phyloP scores from a whole-genome alignment of 257 asterid genomes.

The Gentiana dahurica region DNA sequence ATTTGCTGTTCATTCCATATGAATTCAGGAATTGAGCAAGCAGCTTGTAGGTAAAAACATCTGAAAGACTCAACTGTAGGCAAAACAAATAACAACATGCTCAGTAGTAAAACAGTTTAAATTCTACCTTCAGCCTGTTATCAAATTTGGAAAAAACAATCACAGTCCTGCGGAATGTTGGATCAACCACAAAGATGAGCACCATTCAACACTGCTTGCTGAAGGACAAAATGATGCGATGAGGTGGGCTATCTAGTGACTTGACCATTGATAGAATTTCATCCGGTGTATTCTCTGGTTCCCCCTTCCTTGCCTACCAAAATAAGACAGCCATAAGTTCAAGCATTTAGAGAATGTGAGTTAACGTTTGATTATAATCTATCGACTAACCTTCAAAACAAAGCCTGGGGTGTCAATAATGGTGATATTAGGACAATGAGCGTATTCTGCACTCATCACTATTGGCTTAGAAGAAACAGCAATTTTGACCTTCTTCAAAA shows the following conservation, averaged over 20 bases:
- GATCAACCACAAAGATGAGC: slow-evolving; percentile 98
- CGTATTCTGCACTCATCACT: slow-evolving; percentile 93
- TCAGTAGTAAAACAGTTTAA: too few species aligned
- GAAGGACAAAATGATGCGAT: slow-evolving; percentile 92
- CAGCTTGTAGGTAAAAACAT: too few species aligned
- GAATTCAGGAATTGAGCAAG: too few species aligned
- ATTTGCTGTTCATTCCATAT: neutral
- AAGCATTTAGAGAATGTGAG: neutral
- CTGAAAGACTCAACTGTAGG: neutral
- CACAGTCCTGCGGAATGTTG: slow-evolving; percentile 66
- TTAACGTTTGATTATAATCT: too few species aligned
- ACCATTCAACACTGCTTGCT: slow-evolving; percentile 99
- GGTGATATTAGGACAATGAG: slow-evolving; percentile 95
- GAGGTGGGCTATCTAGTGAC: slow-evolving; percentile 90
- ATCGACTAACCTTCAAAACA: slow-evolving; percentile 63
- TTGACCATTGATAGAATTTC: slow-evolving; percentile 94
- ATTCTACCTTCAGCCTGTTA: slow-evolving; percentile 81
- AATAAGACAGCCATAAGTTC: neutral
- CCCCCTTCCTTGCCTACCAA: slow-evolving; percentile 92
- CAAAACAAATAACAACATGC: too few species aligned
- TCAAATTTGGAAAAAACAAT: slow-evolving; percentile 96
- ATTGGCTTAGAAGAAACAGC: slow-evolving; percentile 89
- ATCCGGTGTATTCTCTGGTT: slow-evolving; percentile 93
- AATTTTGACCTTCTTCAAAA: slow-evolving; percentile 44
- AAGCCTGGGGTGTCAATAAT: slow-evolving; percentile 94